Base-by-base conservation (phyloP, 768 basidiomycete species). In the Macrolepiota dolichaula region DNA sequence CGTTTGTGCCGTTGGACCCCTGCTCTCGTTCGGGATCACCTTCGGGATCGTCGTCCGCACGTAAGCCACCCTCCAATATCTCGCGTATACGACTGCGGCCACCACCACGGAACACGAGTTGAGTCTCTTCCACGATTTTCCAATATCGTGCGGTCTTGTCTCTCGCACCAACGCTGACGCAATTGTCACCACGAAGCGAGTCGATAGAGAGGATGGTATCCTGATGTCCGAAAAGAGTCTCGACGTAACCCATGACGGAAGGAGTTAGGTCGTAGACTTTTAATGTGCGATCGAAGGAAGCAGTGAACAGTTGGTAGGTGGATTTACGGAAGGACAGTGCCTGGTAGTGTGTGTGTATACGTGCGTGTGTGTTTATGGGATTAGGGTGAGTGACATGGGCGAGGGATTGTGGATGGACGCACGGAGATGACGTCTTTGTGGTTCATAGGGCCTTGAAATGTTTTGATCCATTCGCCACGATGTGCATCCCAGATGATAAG, bases 211-310 rank as follows among this genome's bases (percentile, higher is more conserved):
- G 77, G 29, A 97, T 85, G 29, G 85, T 83, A 68, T 98, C 96
- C 75, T 98, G 96, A 70, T 99, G 97, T 1, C 97, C 97, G 70
- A 96, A 99, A 3, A 98, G 78, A 7, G 96, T 98, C 72, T 99
- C 96, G 59, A 98, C 89, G 68, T 95, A 94, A 10, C 93, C 94
- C 81, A 96, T 84, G 4, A 92, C 91, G 10, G 82, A 79, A 12
- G 80, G 84, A 2, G 80, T 73, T 17, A 84, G 72, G 62, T 91
- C 96, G 73, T 90, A 96, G 2, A 98, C 79, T 72, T 96, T 96
- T 59, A 97, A 70, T 0, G 95, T 94, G 13, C 96, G 89, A 71
- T 98, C 92, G 70, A 87, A 85, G 17, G 93, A 90, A 40, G 83
- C 85, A 17, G 88, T 83, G 73, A 91, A 91, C 29, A 95, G 75